phyloP scores from a whole-genome alignment of 225 moss, liverwort and hornwort genomes.

The Bryoerythrophyllum caledonicum region DNA sequence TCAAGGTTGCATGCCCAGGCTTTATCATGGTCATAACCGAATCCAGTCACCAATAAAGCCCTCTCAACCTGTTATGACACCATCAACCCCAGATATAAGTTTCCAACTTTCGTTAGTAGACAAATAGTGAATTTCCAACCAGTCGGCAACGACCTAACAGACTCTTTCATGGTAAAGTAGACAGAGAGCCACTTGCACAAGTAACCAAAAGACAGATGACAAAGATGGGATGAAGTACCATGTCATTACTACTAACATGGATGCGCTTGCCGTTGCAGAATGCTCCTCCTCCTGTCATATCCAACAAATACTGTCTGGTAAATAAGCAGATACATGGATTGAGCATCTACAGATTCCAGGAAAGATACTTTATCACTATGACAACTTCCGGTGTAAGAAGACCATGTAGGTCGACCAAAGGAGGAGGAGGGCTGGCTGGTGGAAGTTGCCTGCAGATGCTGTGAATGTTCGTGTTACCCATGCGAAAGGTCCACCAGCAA shows the following conservation, averaged over 20 bases:
- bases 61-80: slow-evolving; percentile 62
- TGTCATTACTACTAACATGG: slow-evolving; percentile 80
- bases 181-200: not conserved
- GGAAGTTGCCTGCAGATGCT: slow-evolving; percentile 87
- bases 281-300: slow-evolving; percentile 78
- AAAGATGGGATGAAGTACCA: slow-evolving; percentile 41
- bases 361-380: slow-evolving; percentile 5
- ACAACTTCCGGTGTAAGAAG: not conserved
- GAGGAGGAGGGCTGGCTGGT: slow-evolving; percentile 62
- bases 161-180: not conserved
- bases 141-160: not conserved
- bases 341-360: slow-evolving; percentile 13
- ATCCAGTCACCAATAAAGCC: slow-evolving; percentile 89
- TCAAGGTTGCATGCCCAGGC: slow-evolving; percentile 88
- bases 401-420: slow-evolving; percentile 28
- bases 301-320: slow-evolving; percentile 17
- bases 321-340: slow-evolving; percentile 13
- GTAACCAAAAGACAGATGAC: slow-evolving; percentile 7
- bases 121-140: not conserved
- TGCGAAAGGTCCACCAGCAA: slow-evolving; percentile 89
- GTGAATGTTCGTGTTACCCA: slow-evolving; percentile 88
- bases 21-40: slow-evolving; percentile 87
- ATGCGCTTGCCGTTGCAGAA: slow-evolving; percentile 91
- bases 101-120: slow-evolving; percentile 9
- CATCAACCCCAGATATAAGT: slow-evolving; percentile 7